Evolutionary conservation across 2,329 filamentous ascomycete genomes (phyloP), one percentile per base, ranked within the genome.

Genomic region (Sclerotinia spermophila): DNA sequence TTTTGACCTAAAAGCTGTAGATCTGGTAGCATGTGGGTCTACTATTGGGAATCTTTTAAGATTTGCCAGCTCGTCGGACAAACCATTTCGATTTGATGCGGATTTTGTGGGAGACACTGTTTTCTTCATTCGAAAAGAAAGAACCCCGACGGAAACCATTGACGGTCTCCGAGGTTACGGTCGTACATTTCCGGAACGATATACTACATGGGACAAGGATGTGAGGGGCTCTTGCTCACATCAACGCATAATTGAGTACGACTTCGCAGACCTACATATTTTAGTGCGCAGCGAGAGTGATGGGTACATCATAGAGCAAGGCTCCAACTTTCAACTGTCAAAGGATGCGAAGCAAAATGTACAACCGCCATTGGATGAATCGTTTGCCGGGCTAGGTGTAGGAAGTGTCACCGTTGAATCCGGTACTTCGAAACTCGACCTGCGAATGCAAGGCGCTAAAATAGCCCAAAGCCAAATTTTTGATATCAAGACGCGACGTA

Each of bases 121-220:
- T 0, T 90, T 92, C 79, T 84, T 93, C 64, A 78, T 89, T 19
- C 86, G 90, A 1, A 83, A 86, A 33, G 89, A 90, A 75, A 88
- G 86, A 59, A 84, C 85, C 0, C 87, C 89, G 0, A 84, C 78
- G 0, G 87, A 90, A 73, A 76, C 82, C 0, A 87, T 92, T 7
- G 74, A 80, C 0, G 82, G 82, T n/a, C 80, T 92, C 0, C 74
- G 75, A 24, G 90, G 90, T 0, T 91, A 83, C 74, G 89, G 90
- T 0, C 89, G 92, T 74, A 84, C 86, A 0, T 92, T 93, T 73
- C 88, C 87, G 0, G 87, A 91, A 62, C 82, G 83, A 1, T 89
- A 91, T 75, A 92, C 90, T 0, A 86, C 83, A 0, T 92, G 89
- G 89, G 84, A 86, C 15, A 17, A 74, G 0, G 83, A 82, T 0